These are phyloP conservation scores for Xylariaceae sp. DNA, from an alignment of 2,329 filamentous ascomycete genomes.

Conservation along the genomic window DNA sequence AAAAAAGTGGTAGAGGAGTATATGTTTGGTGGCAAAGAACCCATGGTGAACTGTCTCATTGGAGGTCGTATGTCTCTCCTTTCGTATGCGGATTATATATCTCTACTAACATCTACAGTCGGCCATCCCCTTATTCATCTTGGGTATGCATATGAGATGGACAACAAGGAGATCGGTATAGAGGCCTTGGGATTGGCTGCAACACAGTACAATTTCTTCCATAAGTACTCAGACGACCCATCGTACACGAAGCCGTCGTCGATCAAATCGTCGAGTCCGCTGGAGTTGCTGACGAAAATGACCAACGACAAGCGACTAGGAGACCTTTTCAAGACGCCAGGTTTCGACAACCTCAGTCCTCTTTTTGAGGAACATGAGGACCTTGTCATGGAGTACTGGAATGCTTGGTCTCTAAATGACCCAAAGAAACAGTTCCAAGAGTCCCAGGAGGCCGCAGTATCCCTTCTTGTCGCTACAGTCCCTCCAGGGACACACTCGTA, in stretches of 20 bases:
- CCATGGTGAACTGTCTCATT: constrained; percentile 81
- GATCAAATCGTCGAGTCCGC: constrained; percentile 65
- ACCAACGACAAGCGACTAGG: constrained; percentile 74
- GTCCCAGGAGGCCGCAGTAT: constrained; percentile 68
- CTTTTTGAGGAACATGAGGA: constrained; percentile 74
- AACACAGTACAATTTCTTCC: constrained; percentile 63
- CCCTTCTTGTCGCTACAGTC: constrained; percentile 68
- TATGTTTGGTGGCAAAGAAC: constrained; percentile 75
- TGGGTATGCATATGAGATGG: constrained; percentile 90
- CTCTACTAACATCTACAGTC: constrained; percentile 60
- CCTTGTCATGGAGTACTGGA: constrained; percentile 86
- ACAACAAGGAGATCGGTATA: constrained; percentile 84
- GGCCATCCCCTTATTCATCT: constrained; percentile 94
- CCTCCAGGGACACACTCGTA: constrained; percentile 67
- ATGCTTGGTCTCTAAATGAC: constrained; percentile 77
- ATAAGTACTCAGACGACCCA: constrained; percentile 74
- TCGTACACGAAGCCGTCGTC: constrained; percentile 71
- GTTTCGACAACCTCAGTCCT: constrained; percentile 67
- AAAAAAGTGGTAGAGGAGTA: constrained; percentile 77
- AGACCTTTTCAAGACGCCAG: constrained; percentile 64
- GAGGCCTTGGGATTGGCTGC: constrained; percentile 79
- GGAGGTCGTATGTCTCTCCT: constrained; percentile 69
- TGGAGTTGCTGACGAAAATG: constrained; percentile 75
- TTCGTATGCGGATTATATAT: constrained; percentile 6
- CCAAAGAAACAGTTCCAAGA: constrained; percentile 77